phyloP scores from a whole-genome alignment of 768 basidiomycete genomes.

The Gloeostereum incarnatum region DNA sequence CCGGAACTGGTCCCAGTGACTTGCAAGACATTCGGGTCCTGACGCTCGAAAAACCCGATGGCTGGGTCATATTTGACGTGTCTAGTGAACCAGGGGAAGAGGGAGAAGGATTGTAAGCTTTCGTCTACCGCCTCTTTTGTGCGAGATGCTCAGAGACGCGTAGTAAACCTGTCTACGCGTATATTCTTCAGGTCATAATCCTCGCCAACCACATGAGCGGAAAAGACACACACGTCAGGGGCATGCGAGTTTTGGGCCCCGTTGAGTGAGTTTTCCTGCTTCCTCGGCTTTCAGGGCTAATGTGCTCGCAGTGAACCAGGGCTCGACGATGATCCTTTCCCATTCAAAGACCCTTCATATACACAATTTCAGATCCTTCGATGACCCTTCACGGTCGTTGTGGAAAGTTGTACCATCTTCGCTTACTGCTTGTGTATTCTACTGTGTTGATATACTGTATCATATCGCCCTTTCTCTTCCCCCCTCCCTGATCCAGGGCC shows the following conservation, averaged over 20 bases:
- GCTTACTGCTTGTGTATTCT: too few species aligned
- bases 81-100: slow-evolving; percentile 75
- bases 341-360: slow-evolving; percentile 29
- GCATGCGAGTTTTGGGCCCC: slow-evolving; percentile 80
- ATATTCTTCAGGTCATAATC: slow-evolving; percentile 85
- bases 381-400: not conserved
- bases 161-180: slow-evolving; percentile 83
- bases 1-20: slow-evolving; percentile 87
- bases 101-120: slow-evolving; percentile 71
- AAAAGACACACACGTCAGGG: slow-evolving; percentile 96
- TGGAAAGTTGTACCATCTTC: too few species aligned
- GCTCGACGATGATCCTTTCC: slow-evolving; percentile 61
- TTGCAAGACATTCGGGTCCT: slow-evolving; percentile 86
- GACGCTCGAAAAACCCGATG: slow-evolving; percentile 84
- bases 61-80: slow-evolving; percentile 87
- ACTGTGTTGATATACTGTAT: too few species aligned
- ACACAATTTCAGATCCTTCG: not conserved
- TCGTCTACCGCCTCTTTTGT: slow-evolving; percentile 2
- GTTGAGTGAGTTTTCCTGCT: slow-evolving; percentile 44
- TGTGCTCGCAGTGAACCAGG: slow-evolving; percentile 26
- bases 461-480: too few species aligned
- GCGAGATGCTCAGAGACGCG: not conserved
- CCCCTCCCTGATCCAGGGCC: too few species aligned
- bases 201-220: slow-evolving; percentile 96
- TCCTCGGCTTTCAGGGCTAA: slow-evolving; percentile 1